Evolutionary conservation across 768 basidiomycete genomes (phyloP).

Genomic region (Neoboletus brunneissimus): DNA sequence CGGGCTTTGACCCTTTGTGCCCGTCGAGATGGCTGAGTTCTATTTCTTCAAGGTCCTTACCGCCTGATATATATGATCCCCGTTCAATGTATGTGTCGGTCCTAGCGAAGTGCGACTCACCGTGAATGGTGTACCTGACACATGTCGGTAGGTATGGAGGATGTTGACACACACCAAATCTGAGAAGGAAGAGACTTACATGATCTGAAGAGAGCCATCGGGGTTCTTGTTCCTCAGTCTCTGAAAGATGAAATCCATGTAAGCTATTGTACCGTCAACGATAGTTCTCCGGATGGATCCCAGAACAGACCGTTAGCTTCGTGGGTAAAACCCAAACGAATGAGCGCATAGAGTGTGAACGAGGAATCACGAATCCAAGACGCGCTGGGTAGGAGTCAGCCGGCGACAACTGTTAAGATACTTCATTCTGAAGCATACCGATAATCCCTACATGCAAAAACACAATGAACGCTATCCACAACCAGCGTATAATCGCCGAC

Average conservation of each 20-base stretch:
- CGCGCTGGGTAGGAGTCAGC: conserved; percentile 41
- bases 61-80: conserved; percentile 36
- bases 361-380: conserved; percentile 96
- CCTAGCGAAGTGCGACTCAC: conserved; percentile 32
- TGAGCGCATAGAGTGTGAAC: conserved; percentile 92
- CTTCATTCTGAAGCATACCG: conserved; percentile 36
- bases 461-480: not conserved
- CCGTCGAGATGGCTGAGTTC: conserved; percentile 87
- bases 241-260: conserved; percentile 89
- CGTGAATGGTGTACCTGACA: conserved; percentile 81
- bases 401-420: not conserved
- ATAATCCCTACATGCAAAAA: conserved; percentile 50
- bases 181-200: conserved; percentile 41
- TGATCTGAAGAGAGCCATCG: conserved; percentile 92
- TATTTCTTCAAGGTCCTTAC: conserved; percentile 79
- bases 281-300: not conserved
- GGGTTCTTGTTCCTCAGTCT: conserved; percentile 79
- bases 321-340: conserved; percentile 89
- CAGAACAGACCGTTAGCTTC: conserved; percentile 75
- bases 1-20: conserved; percentile 81
- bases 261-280: conserved; percentile 45
- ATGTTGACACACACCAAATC: not conserved
- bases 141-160: not conserved
- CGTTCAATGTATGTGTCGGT: not conserved
- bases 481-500: conserved; percentile 14